Evolutionary conservation across 108 stramenopile genomes (phyloP).

Genomic region (Cyclotella sp.): DNA sequence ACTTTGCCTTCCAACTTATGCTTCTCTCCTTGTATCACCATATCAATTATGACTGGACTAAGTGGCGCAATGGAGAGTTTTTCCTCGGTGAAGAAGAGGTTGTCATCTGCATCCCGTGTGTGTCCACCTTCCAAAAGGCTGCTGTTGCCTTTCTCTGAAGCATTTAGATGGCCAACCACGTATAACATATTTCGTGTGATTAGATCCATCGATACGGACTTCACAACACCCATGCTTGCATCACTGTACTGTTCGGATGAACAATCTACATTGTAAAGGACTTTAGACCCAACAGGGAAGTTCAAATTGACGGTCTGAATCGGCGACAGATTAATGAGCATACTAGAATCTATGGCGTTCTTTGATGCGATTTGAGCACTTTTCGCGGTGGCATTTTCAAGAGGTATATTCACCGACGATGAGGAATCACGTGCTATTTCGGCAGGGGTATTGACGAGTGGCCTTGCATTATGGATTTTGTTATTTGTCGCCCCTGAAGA

Average conservation of each 20-base stretch:
- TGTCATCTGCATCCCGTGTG: too few species aligned
- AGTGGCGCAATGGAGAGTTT: not conserved
- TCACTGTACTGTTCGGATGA: not conserved
- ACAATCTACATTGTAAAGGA: not conserved
- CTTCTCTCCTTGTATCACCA: not conserved
- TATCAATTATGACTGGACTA: not conserved
- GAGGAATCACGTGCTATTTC: too few species aligned
- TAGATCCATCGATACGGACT: conserved; percentile 3
- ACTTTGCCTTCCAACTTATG: not conserved
- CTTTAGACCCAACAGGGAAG: not conserved
- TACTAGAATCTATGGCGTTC: not conserved
- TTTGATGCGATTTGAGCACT: not conserved
- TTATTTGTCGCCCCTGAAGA: too few species aligned
- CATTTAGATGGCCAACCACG: not conserved
- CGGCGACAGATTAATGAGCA: not conserved
- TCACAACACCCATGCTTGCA: not conserved
- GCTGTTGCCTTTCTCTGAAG: too few species aligned
- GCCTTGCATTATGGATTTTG: too few species aligned
- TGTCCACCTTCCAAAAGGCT: too few species aligned
- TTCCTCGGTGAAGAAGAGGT: not conserved
- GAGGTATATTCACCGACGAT: too few species aligned
- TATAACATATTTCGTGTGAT: not conserved
- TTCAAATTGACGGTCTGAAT: not conserved
- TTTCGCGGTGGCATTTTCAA: not conserved
- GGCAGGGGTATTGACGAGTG: too few species aligned